Conservation (phyloP, 2,329 filamentous ascomycete genomes). For the Clarireedia homoeocarpa region DNA sequence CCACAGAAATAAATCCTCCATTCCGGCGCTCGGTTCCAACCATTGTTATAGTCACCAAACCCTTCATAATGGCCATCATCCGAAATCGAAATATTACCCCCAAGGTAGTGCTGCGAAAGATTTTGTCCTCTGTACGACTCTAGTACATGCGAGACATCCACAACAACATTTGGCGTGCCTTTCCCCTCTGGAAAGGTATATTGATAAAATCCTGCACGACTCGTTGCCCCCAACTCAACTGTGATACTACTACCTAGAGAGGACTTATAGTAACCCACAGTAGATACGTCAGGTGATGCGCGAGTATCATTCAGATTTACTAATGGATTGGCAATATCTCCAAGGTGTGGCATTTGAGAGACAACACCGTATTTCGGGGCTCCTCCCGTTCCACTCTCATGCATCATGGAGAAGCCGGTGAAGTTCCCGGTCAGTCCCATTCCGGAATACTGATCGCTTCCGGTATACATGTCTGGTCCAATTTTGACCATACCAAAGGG, state of each 20-base stretch:
- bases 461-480: slow-evolving; percentile 32
- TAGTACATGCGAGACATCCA: slow-evolving; percentile 59
- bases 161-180: slow-evolving; percentile 36
- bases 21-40: slow-evolving; percentile 55
- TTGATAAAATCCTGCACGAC: slow-evolving; percentile 48
- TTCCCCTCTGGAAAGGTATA: slow-evolving; percentile 46
- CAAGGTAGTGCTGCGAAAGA: slow-evolving; percentile 52
- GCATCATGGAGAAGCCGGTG: slow-evolving; percentile 54
- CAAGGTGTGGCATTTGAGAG: slow-evolving; percentile 47
- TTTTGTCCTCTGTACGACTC: slow-evolving; percentile 52
- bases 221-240: slow-evolving; percentile 48
- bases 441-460: slow-evolving; percentile 41
- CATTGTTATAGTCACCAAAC: slow-evolving; percentile 55
- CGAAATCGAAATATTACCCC: slow-evolving; percentile 45
- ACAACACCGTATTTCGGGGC: slow-evolving; percentile 62
- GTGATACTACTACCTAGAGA: slow-evolving; percentile 45
- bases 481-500: slow-evolving; percentile 16
- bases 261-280: slow-evolving; percentile 55
- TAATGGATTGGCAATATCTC: slow-evolving; percentile 44
- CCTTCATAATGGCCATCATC: slow-evolving; percentile 49
- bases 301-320: slow-evolving; percentile 46
- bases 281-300: slow-evolving; percentile 39
- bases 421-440: slow-evolving; percentile 43
- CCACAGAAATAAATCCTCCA: slow-evolving; percentile 56
- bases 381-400: slow-evolving; percentile 59